phyloP scores from a whole-genome alignment of 2,329 filamentous ascomycete species.

The Calonectria multiphialidica region DNA sequence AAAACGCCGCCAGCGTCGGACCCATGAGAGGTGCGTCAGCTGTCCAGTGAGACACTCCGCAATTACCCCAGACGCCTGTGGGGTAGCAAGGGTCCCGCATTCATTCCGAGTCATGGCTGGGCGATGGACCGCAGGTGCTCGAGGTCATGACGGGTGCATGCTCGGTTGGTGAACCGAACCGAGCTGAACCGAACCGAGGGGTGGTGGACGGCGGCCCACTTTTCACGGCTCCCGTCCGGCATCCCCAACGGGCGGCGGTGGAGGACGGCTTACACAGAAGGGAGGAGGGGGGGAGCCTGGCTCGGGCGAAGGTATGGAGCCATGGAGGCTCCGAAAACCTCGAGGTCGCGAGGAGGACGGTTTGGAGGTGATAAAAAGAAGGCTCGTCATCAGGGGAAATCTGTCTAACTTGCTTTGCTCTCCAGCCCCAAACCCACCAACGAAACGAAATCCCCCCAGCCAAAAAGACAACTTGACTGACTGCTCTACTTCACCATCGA shows the following conservation, averaged over 20 bases:
- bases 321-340: not conserved
- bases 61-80: slow-evolving; percentile 17
- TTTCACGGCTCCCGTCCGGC: not conserved
- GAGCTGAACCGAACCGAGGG: slow-evolving; percentile 20
- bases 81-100: not conserved
- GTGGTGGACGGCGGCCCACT: not conserved
- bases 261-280: not conserved
- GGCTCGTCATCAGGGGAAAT: not conserved
- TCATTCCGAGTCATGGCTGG: slow-evolving; percentile 7
- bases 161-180: slow-evolving; percentile 11
- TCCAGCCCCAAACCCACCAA: not conserved
- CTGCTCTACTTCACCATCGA: too few relatives aligned
- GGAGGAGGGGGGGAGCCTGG: not conserved
- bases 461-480: too few relatives aligned
- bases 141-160: slow-evolving; percentile 8
- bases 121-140: not conserved
- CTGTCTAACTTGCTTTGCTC: not conserved
- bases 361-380: slow-evolving; percentile 13
- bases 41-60: not conserved
- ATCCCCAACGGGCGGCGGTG: not conserved
- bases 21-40: not conserved
- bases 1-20: not conserved
- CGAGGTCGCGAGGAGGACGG: not conserved
- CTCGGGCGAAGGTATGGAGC: slow-evolving; percentile 1
- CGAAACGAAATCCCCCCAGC: not conserved